Percentiles rank a stretch among this genome's conserved stretches.
phyloP scores from a whole-genome alignment of 2,329 filamentous ascomycete genomes.

The Aspergillus flavus region DNA sequence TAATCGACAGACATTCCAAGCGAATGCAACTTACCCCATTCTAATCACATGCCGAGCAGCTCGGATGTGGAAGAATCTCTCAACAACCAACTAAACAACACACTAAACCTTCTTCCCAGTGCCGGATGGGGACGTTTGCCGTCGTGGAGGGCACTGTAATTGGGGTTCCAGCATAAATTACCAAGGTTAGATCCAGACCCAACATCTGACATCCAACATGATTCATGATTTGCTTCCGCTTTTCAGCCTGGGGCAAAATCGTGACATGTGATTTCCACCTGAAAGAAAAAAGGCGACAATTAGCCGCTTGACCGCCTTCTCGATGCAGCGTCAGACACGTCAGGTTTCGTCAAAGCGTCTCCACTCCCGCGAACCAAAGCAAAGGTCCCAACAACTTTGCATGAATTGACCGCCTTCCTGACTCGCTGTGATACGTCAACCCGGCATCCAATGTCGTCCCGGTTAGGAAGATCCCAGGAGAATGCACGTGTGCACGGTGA shows the following conservation, averaged over 20 bases:
- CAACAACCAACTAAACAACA: not conserved
- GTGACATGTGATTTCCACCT: not conserved
- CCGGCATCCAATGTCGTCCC: no score
- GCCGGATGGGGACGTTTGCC: not conserved
- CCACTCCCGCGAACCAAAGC: no score
- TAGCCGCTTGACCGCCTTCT: slow-evolving; percentile 1
- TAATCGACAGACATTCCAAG: not conserved
- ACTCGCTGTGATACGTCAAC: not conserved
- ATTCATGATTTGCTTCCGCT: not conserved
- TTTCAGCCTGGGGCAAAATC: not conserved
- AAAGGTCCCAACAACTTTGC: no score
- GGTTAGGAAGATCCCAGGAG: no score
- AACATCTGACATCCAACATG: not conserved
- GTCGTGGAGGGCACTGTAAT: not conserved
- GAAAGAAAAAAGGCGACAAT: not conserved
- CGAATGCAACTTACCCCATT: not conserved
- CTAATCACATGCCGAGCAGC: not conserved
- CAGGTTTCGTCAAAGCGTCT: not conserved
- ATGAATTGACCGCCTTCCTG: not conserved
- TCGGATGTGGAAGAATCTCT: not conserved
- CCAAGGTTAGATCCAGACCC: no score
- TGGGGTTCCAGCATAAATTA: not conserved
- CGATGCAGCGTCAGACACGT: not conserved
- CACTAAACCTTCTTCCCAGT: not conserved
- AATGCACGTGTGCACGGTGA: no score